Evolutionary conservation across 208 protist genomes (phyloP), one percentile per base, ranked within the genome.

Genomic region (Trypanosoma avium): DNA sequence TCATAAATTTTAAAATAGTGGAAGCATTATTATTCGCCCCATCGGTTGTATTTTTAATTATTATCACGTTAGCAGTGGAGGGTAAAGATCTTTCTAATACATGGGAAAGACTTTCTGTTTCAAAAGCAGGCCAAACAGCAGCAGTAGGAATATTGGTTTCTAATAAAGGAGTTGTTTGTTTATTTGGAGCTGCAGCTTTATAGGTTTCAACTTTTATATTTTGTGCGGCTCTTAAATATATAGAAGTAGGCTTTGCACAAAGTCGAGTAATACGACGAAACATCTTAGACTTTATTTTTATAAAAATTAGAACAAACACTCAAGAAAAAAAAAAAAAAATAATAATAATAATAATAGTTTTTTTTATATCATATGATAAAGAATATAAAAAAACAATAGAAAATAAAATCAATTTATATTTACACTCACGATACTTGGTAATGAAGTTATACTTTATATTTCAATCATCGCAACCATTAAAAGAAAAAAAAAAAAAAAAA

Each of bases 31-130:
- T 47, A 35, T 13, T 38, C 6, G 40, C 32, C 12, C 15, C 63
- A 26, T 36, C 38, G 3, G 24, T 12, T 10, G 58, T 59, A 24
- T 59, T 54, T 40, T 72, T 50, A 40, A 72, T 72, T 10, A 27
- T 59, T 13, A 72, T n/a, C 0, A 72, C 15, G 46, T 65, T 72
- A 15, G 50, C 58, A 1, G 48, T 72, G 38, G 45, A 48, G 38
- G 67, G 67, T 19, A 72, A 50, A 27, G 43, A n/a, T 49, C 55
- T 66, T 9, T 53, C 7, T 24, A 65, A 29, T 1, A 72, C 27
- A 17, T 61, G 15, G 19, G 58, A 19, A 30, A 65, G 46, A 27
- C 38, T 26, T 7, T 60, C n/a, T 7, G 67, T 72, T 8, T 65
- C 46, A 21, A 61, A 72, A 0, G 67, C 27, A 1, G 35, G 48